Conservation (phyloP, 164 flowering plant species). For the Vitis labrusca region DNA sequence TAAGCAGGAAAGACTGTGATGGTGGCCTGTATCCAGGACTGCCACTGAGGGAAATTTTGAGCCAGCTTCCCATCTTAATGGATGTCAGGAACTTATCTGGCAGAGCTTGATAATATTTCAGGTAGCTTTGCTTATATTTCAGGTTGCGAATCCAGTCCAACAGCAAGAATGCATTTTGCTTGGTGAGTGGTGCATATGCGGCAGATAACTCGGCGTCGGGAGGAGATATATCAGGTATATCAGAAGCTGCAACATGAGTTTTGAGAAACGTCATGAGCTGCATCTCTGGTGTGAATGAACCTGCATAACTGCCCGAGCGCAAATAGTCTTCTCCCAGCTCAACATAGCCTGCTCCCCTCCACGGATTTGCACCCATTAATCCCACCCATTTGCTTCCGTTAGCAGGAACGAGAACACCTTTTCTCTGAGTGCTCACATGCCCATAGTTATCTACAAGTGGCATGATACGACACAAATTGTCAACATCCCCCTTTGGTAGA, state of each 20-base stretch:
- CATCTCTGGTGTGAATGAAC: conserved; percentile 19
- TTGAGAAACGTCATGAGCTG: conserved; percentile 37
- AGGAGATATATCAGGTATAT: conserved; percentile 57
- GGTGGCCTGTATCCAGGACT: conserved; percentile 51
- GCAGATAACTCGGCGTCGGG: conserved; percentile 48
- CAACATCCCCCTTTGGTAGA: conserved; percentile 19
- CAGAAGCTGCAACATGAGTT: conserved; percentile 34
- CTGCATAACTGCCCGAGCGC: conserved; percentile 33
- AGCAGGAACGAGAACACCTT: conserved; percentile 62
- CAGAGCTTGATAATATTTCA: conserved; percentile 1
- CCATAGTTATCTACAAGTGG: conserved; percentile 54
- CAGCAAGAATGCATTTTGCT: conserved; percentile 48
- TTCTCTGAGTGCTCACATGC: conserved; percentile 12
- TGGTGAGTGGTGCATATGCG: conserved; percentile 45
- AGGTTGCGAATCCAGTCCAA: conserved; percentile 52
- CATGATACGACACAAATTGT: conserved; percentile 30
- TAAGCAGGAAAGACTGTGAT: conserved; percentile 43
- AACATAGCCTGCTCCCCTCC: conserved; percentile 43
- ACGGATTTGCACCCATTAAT: conserved; percentile 56
- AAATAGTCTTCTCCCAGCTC: conserved; percentile 56
- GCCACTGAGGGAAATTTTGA: conserved; percentile 37
- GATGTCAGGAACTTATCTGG: conserved; percentile 44
- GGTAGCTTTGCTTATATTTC: neutral
- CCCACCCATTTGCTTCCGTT: conserved; percentile 58
- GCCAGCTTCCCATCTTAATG: conserved; percentile 61